These are phyloP conservation scores for Kwoniella europaea DNA, from an alignment of 768 basidiomycete genomes.

Conservation along the genomic window DNA sequence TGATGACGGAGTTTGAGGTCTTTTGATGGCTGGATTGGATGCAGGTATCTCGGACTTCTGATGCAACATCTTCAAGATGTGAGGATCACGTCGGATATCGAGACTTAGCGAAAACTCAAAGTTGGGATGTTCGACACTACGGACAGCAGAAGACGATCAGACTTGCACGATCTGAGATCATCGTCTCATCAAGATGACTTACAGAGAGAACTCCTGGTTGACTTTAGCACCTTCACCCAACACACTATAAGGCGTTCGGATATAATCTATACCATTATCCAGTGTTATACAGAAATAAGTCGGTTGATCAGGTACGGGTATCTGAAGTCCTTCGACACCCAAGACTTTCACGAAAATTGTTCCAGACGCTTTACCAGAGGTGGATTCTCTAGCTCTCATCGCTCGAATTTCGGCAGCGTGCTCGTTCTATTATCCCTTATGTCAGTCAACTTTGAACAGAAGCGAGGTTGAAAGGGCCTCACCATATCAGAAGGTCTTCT, in stretches of 20 bases:
- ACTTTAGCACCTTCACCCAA: constrained; percentile 53
- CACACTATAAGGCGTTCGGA: constrained; percentile 70
- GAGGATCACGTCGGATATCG: constrained; percentile 83
- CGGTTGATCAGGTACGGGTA: constrained; percentile 77
- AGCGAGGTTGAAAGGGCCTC: constrained; percentile 57
- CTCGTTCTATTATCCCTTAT: constrained; percentile 96
- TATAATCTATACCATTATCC: constrained; percentile 96
- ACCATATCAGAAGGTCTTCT: constrained; percentile 95
- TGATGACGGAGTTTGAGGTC: constrained; percentile 68
- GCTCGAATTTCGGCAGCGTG: constrained; percentile 85
- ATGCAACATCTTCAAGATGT: constrained; percentile 70
- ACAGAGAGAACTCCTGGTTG: constrained; percentile 59
- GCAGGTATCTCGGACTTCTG: constrained; percentile 63
- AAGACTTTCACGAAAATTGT: constrained; percentile 96
- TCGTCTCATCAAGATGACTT: constrained; percentile 22
- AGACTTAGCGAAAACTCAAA: constrained; percentile 91
- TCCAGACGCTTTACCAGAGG: constrained; percentile 75
- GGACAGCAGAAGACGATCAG: too few relatives aligned
- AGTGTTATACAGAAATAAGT: constrained; percentile 82
- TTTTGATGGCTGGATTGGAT: constrained; percentile 60
- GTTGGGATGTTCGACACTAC: constrained; percentile 70
- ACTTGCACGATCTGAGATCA: too few relatives aligned
- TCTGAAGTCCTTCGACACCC: constrained; percentile 71
- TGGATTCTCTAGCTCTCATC: constrained; percentile 70
- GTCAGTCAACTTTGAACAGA: constrained; percentile 76